phyloP scores from a whole-genome alignment of 371 early-diverging fungal genomes.

The Actinomortierella ambigua region DNA sequence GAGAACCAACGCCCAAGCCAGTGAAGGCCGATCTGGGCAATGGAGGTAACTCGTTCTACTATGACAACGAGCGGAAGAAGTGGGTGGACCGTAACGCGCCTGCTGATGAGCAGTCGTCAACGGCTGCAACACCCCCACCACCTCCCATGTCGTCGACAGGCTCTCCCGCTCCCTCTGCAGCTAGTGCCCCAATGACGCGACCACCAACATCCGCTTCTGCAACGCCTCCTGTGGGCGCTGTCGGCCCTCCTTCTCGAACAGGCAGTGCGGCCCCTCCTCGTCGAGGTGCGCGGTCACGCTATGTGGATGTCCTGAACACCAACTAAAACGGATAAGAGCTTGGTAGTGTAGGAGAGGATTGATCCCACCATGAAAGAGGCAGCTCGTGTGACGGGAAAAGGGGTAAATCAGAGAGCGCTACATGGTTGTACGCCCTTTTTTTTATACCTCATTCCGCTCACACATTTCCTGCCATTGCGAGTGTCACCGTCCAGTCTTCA shows the following conservation, averaged over 20 bases:
- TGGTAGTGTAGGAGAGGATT: no score
- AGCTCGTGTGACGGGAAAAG: no score
- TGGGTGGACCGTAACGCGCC: conserved; percentile 62
- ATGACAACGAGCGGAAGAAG: conserved; percentile 64
- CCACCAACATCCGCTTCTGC: no score
- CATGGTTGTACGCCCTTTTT: no score
- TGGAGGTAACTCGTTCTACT: conserved; percentile 63
- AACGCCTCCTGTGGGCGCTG: no score
- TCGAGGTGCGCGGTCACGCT: conserved; percentile 52
- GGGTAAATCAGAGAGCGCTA: no score
- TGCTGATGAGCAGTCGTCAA: conserved; percentile 21
- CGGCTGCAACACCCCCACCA: conserved; percentile 46
- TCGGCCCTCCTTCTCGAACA: conserved; percentile 16
- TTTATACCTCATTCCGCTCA: no score
- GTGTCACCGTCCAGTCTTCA: no score
- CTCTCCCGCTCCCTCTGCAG: conserved; percentile 12
- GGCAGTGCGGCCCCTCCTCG: conserved; percentile 21
- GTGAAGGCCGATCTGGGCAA: conserved; percentile 75
- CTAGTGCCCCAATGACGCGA: conserved; percentile 5
- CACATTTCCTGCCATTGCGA: no score
- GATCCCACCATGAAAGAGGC: no score
- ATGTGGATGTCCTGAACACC: conserved; percentile 51
- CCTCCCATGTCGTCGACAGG: conserved; percentile 39
- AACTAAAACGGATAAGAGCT: conserved; percentile 3
- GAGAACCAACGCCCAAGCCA: conserved; percentile 51